Evolutionary conservation across 2,329 filamentous ascomycete genomes (phyloP).

Genomic region (Hymenotorrendiella dingleyae): DNA sequence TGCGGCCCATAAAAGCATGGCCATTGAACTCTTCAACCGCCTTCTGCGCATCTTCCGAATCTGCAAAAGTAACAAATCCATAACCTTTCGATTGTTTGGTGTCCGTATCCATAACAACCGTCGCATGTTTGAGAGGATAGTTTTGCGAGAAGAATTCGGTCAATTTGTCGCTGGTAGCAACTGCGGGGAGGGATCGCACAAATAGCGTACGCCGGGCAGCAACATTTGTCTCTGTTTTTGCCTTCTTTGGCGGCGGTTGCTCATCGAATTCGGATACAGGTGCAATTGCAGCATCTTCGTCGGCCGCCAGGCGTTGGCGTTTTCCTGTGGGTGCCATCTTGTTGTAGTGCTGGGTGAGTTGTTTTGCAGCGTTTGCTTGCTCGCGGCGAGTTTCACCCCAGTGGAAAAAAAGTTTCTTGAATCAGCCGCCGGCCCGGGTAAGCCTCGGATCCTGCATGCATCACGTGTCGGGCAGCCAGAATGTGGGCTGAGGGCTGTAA

Average conservation of each 20-base stretch:
- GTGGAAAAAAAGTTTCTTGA: slow-evolving; percentile 4
- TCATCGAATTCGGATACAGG: slow-evolving; percentile 14
- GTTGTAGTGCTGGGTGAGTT: slow-evolving; percentile 2
- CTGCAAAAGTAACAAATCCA: slow-evolving; percentile 95
- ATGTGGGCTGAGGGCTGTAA: too few relatives aligned
- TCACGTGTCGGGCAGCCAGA: too few relatives aligned
- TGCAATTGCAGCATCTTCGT: slow-evolving; percentile 15
- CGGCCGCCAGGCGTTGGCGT: slow-evolving; percentile 22
- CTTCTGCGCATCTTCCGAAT: slow-evolving; percentile 79
- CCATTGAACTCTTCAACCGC: slow-evolving; percentile 80
- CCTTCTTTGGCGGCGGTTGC: slow-evolving; percentile 45
- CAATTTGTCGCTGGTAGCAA: slow-evolving; percentile 73
- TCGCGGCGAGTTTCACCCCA: background rate
- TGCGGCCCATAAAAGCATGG: slow-evolving; percentile 69
- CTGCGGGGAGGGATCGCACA: slow-evolving; percentile 76
- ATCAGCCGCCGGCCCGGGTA: background rate
- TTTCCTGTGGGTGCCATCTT: slow-evolving; percentile 21
- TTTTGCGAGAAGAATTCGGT: slow-evolving; percentile 90
- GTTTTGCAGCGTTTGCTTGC: background rate
- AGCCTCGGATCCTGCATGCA: background rate
- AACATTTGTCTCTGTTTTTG: slow-evolving; percentile 48
- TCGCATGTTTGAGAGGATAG: slow-evolving; percentile 91
- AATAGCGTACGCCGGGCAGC: slow-evolving; percentile 66
- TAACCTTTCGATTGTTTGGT: slow-evolving; percentile 88
- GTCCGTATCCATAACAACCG: slow-evolving; percentile 78